Evolutionary conservation across 495 filamentous ascomycete genomes (phyloP).

Genomic region (Chaetomium cochliodes): DNA sequence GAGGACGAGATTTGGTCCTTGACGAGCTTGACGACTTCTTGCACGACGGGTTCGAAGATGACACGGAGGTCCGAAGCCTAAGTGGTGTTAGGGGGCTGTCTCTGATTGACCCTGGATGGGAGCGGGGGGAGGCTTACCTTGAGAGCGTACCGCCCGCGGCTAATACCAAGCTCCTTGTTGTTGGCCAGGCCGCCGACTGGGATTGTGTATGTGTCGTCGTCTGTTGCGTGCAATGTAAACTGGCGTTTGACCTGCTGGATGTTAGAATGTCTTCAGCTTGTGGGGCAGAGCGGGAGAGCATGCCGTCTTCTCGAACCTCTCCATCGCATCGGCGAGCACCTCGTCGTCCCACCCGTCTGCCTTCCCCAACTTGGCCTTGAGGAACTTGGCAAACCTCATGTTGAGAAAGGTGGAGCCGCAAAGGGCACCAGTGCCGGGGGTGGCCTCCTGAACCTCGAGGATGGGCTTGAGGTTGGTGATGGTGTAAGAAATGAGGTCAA

Average conservation of each 20-base stretch:
- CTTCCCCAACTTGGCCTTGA: constrained; percentile 39
- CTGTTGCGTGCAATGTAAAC: constrained; percentile 28
- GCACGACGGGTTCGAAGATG: constrained; percentile 59
- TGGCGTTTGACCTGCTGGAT: constrained; percentile 31
- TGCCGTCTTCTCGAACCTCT: constrained; percentile 40
- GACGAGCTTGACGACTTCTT: constrained; percentile 58
- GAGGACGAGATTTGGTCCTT: constrained; percentile 55
- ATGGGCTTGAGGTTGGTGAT: constrained; percentile 50
- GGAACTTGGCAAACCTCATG: constrained; percentile 45
- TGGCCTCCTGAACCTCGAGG: constrained; percentile 50
- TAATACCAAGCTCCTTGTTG: constrained; percentile 33
- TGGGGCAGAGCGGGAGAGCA: not conserved
- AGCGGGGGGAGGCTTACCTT: constrained; percentile 18
- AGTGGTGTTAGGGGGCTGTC: not conserved
- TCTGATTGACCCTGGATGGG: not conserved
- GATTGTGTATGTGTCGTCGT: constrained; percentile 36
- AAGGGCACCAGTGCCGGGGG: constrained; percentile 51
- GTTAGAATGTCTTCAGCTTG: not conserved
- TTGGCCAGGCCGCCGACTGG: constrained; percentile 37
- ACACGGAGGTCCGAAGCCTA: constrained; percentile 43
- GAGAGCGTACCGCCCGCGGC: constrained; percentile 33
- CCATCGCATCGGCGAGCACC: constrained; percentile 38
- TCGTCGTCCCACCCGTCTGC: constrained; percentile 40
- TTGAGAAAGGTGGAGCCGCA: constrained; percentile 61
- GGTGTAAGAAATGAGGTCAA: constrained; percentile 57